Evolutionary conservation across 139 green algal genomes (phyloP).

Genomic region (Deuterostichococcus epilithicus): DNA sequence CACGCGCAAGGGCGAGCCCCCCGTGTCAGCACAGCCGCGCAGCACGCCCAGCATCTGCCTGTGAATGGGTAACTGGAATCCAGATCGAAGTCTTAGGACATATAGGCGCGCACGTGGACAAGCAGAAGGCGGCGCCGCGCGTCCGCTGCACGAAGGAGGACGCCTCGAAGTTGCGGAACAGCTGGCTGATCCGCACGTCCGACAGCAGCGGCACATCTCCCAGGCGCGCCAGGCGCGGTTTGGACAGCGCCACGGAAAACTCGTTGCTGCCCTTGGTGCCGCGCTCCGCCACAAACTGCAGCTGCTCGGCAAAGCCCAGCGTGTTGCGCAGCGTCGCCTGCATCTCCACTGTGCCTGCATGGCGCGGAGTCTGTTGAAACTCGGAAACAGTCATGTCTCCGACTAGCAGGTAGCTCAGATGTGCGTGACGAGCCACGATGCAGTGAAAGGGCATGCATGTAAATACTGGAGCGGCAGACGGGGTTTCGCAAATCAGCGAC

Average conservation of each 20-base stretch:
- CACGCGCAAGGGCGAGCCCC: no score
- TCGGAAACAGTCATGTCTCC: no score
- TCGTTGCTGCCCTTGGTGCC: conserved; percentile 49
- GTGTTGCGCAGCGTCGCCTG: conserved; percentile 46
- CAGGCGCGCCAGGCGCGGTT: conserved; percentile 23
- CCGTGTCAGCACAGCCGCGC: no score
- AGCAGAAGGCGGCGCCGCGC: conserved; percentile 21
- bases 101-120: conserved; percentile 39
- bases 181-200: conserved; percentile 42
- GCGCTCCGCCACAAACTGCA: conserved; percentile 37
- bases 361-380: no score
- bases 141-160: conserved; percentile 41
- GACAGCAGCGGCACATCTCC: conserved; percentile 23
- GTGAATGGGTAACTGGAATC: no score
- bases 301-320: conserved; percentile 47
- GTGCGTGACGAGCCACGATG: no score
- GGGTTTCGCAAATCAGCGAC: no score
- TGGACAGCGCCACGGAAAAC: conserved; percentile 31
- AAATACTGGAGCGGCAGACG: no score
- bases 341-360: conserved; percentile 53
- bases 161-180: conserved; percentile 35
- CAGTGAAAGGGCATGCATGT: no score
- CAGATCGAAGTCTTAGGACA: no score
- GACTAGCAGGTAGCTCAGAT: no score
- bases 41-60: no score